A percentile compares a stretch with the other conserved stretches of the same genome.
phyloP scores from a whole-genome alignment of 2,329 filamentous ascomycete species.

The Orbilia quercus region DNA sequence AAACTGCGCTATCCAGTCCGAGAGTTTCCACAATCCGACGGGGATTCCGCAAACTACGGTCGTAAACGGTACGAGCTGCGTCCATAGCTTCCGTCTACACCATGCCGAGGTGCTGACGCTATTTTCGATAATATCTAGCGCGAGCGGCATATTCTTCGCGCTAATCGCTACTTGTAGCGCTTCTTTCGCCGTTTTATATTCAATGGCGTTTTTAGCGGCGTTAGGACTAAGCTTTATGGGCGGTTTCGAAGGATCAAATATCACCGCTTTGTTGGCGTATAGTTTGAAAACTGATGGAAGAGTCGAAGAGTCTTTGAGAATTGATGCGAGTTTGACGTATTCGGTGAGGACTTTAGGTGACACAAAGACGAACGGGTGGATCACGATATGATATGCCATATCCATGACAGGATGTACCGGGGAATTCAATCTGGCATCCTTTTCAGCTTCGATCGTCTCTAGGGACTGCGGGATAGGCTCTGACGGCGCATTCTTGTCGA shows the following conservation, averaged over 20 bases:
- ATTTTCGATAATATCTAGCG: slow-evolving; percentile 78
- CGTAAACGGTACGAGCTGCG: slow-evolving; percentile 71
- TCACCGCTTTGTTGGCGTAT: slow-evolving; percentile 83
- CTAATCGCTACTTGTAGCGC: slow-evolving; percentile 84
- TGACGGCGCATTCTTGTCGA: slow-evolving; percentile 20
- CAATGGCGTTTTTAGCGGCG: slow-evolving; percentile 76
- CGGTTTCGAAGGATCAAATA: slow-evolving; percentile 64
- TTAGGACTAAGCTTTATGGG: slow-evolving; percentile 73
- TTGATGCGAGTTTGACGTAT: slow-evolving; percentile 81
- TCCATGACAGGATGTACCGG: slow-evolving; percentile 57
- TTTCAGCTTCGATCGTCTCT: slow-evolving; percentile 61
- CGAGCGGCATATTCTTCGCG: slow-evolving; percentile 79
- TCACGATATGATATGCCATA: slow-evolving; percentile 75
- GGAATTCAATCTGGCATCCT: slow-evolving; percentile 55
- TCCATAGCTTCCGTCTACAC: slow-evolving; percentile 74
- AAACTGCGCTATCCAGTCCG: slow-evolving; percentile 73
- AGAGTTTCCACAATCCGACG: slow-evolving; percentile 75
- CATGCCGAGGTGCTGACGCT: slow-evolving; percentile 76
- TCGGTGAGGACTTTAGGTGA: slow-evolving; percentile 75
- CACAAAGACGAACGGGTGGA: slow-evolving; percentile 81
- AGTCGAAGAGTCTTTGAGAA: slow-evolving; percentile 77
- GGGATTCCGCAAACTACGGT: slow-evolving; percentile 70
- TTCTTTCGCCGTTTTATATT: slow-evolving; percentile 74
- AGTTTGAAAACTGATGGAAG: slow-evolving; percentile 83
- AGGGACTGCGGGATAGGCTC: slow-evolving; percentile 23